Evolutionary conservation across 495 filamentous ascomycete species (phyloP).

Genomic region (Penicillium pulvis): DNA sequence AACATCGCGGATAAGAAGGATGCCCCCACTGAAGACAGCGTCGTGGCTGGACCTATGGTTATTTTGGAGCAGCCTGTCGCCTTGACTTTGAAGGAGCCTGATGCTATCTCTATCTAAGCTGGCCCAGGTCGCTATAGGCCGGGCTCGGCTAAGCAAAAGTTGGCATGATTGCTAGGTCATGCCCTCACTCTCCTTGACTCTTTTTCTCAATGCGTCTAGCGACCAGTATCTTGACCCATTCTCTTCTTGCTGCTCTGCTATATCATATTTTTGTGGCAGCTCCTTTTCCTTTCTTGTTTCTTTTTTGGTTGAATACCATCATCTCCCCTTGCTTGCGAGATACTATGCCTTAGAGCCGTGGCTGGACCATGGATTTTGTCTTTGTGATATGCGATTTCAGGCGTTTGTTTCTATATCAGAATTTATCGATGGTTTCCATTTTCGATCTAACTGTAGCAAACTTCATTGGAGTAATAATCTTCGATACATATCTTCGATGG

Average conservation of each 20-base stretch:
- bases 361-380: neutral
- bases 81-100: conserved; percentile 12
- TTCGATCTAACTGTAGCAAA: too few species aligned
- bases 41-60: conserved; percentile 43
- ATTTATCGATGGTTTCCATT: too few species aligned
- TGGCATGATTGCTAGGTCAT: neutral
- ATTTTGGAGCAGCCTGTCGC: conserved; percentile 40
- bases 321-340: neutral
- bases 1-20: conserved; percentile 44
- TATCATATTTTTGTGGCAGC: neutral
- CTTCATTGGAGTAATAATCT: too few species aligned
- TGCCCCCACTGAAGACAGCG: conserved; percentile 48
- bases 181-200: neutral
- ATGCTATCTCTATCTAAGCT: neutral
- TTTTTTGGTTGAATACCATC: neutral
- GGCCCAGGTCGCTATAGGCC: neutral
- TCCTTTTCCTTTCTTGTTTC: neutral
- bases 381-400: too few species aligned
- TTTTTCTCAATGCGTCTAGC: neutral
- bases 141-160: neutral
- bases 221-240: too few species aligned
- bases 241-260: neutral
- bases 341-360: neutral
- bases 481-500: too few species aligned
- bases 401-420: too few species aligned